phyloP scores from a whole-genome alignment of 192 early-diverging fungal species.

The Coemansia sp. region DNA sequence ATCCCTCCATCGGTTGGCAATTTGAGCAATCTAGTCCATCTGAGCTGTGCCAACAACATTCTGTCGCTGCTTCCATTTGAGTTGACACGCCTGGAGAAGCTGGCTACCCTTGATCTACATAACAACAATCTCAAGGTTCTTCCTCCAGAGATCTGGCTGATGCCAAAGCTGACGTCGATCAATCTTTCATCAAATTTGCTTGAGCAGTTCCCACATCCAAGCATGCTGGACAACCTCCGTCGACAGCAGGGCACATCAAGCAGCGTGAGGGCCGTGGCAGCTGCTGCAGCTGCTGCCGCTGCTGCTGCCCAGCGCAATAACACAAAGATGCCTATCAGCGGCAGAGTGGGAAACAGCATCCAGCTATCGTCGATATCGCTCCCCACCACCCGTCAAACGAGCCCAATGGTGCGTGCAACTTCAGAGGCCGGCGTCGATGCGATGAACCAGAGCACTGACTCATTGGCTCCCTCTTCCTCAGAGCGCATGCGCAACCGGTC shows the following conservation, averaged over 20 bases:
- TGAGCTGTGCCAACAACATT: conserved; percentile 68
- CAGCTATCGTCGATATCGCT: conserved; percentile 29
- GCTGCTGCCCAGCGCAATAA: conserved; percentile 47
- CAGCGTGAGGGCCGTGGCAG: conserved; percentile 43
- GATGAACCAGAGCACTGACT: not conserved
- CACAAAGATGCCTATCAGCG: conserved; percentile 18
- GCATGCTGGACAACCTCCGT: conserved; percentile 51
- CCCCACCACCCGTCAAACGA: conserved; percentile 30
- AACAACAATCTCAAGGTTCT: conserved; percentile 73
- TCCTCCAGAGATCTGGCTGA: conserved; percentile 76
- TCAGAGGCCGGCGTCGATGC: conserved; percentile 23
- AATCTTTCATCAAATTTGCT: conserved; percentile 82
- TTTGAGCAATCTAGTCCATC: conserved; percentile 53
- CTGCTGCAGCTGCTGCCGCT: conserved; percentile 47
- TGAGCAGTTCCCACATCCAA: conserved; percentile 76
- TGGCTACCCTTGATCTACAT: conserved; percentile 67
- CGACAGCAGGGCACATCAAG: conserved; percentile 49
- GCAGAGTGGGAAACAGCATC: conserved; percentile 22
- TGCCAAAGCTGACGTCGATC: conserved; percentile 62
- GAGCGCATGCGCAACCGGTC: conserved; percentile 42
- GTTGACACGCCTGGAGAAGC: conserved; percentile 60
- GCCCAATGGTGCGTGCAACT: conserved; percentile 32
- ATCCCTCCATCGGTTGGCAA: conserved; percentile 61
- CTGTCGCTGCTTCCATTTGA: conserved; percentile 67
- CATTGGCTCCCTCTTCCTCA: not conserved